Conservation (phyloP, 1,284 basidiomycete species). For the Phellinidium pouzarii region DNA sequence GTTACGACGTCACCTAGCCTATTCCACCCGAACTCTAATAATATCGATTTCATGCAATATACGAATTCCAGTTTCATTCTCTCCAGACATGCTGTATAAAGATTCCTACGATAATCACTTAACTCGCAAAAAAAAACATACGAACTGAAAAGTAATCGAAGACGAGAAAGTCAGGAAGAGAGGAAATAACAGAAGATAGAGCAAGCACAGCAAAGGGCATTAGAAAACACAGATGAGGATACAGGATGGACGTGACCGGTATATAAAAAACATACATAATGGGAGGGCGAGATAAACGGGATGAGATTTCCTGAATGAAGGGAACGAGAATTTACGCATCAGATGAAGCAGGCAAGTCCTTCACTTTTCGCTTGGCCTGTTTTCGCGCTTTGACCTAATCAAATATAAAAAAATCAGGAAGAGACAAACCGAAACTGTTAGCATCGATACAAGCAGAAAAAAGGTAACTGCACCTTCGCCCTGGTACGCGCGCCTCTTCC, state of each 20-base stretch:
- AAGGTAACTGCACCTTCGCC: conserved; percentile 18
- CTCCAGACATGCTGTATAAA: no score
- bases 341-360: background rate
- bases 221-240: background rate
- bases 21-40: no score
- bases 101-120: no score
- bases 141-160: background rate
- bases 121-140: background rate
- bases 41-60: no score
- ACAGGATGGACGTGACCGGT: background rate
- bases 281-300: background rate
- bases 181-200: background rate
- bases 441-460: background rate
- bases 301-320: background rate
- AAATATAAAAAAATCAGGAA: no score
- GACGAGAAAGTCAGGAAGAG: background rate
- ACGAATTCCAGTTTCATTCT: no score
- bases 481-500: conserved; percentile 21
- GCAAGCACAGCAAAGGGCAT: background rate
- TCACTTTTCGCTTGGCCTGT: conserved; percentile 6
- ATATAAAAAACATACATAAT: background rate
- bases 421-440: background rate
- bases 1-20: background rate
- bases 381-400: conserved; percentile 9
- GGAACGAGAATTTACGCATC: background rate